phyloP scores from a whole-genome alignment of 1,284 basidiomycete genomes.

The Tausonia pullulans region DNA sequence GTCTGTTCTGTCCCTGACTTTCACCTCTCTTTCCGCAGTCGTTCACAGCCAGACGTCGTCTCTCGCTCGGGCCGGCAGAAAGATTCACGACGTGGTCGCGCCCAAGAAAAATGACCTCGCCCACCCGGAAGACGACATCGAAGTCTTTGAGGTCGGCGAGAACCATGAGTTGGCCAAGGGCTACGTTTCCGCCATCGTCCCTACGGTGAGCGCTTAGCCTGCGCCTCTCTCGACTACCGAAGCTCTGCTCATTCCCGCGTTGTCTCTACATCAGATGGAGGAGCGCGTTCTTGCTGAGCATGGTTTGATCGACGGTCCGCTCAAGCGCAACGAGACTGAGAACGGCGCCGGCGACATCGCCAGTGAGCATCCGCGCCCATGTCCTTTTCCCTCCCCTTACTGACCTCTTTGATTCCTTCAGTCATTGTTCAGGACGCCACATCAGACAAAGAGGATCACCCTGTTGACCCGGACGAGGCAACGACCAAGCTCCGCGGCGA shows the following conservation, averaged over 20 bases:
- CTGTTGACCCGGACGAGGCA: too few relatives aligned
- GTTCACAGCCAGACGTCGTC: conserved; percentile 9
- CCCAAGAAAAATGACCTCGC: not conserved
- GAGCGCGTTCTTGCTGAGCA: conserved; percentile 16
- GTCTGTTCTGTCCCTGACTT: not conserved
- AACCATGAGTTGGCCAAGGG: conserved; percentile 6
- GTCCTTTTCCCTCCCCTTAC: not conserved
- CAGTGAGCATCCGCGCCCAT: not conserved
- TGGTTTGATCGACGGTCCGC: conserved; percentile 10
- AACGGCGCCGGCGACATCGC: conserved; percentile 11
- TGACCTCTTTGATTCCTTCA: too few relatives aligned
- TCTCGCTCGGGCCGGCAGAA: conserved; percentile 1
- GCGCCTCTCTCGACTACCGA: too few relatives aligned
- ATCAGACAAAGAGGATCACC: too few relatives aligned
- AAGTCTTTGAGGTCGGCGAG: conserved; percentile 12
- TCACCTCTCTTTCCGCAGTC: not conserved
- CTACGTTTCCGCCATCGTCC: conserved; percentile 10
- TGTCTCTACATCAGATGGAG: conserved; percentile 7
- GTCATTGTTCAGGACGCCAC: too few relatives aligned
- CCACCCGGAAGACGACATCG: conserved; percentile 13
- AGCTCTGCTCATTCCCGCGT: not conserved
- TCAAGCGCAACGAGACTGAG: conserved; percentile 9
- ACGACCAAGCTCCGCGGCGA: too few relatives aligned
- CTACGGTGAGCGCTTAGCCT: not conserved
- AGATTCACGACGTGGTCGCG: conserved; percentile 5